Evolutionary conservation across 768 basidiomycete species (phyloP).

Genomic region (Leccinum rimulosum): DNA sequence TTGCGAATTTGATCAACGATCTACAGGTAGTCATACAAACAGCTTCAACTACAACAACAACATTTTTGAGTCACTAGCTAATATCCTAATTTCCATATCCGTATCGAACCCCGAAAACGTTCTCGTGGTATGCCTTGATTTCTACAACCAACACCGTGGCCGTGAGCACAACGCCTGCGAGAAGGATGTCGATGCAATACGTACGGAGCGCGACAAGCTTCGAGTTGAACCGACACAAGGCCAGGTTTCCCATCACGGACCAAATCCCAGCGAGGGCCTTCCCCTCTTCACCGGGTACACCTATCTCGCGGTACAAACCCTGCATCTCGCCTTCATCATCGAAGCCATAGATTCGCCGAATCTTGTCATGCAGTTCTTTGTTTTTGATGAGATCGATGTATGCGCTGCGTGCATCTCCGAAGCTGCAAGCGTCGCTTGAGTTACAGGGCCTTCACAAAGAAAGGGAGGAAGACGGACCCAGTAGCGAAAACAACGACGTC

Average conservation of each 20-base stretch:
- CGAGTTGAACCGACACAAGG: constrained; percentile 63
- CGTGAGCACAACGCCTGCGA: not conserved
- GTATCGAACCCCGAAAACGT: constrained; percentile 34
- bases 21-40: not conserved
- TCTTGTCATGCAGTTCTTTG: constrained; percentile 15
- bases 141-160: constrained; percentile 37
- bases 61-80: no score
- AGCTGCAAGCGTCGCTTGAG: constrained; percentile 7
- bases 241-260: constrained; percentile 63
- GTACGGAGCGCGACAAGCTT: constrained; percentile 63
- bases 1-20: not conserved
- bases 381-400: constrained; percentile 22
- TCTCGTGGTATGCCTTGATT: constrained; percentile 66
- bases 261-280: constrained; percentile 38
- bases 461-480: constrained; percentile 21
- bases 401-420: constrained; percentile 16
- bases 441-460: not conserved
- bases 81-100: not conserved
- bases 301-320: constrained; percentile 44
- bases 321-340: constrained; percentile 32
- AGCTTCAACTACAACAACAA: not conserved
- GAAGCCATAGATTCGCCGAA: constrained; percentile 30
- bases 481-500: constrained; percentile 39
- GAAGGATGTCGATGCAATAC: constrained; percentile 23
- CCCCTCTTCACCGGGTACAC: constrained; percentile 30